Evolutionary conservation across 202 grass and related monocot species (phyloP).

Genomic region (Panicum virgatum): DNA sequence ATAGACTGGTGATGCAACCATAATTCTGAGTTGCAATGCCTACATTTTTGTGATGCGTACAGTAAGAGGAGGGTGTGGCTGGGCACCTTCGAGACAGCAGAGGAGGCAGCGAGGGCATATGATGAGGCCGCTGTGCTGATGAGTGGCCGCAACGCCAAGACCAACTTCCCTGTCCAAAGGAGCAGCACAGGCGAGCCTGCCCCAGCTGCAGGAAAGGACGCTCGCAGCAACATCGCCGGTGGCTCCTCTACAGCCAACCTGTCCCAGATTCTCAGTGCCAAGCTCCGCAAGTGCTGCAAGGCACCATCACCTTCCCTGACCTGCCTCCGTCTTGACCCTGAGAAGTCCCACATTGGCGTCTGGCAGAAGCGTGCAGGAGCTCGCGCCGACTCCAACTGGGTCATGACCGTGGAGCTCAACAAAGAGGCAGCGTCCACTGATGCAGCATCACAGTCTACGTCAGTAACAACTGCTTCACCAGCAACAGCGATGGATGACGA

Average conservation of each 20-base stretch:
- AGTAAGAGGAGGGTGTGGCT: conserved; percentile 99
- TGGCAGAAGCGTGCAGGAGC: conserved; percentile 98
- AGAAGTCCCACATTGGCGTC: conserved; percentile 96
- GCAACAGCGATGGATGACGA: conserved; percentile 64
- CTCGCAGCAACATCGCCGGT: conserved; percentile 12
- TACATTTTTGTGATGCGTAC: conserved; percentile 21
- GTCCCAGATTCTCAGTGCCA: conserved; percentile 95
- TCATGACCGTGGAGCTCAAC: conserved; percentile 95
- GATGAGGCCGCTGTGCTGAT: conserved; percentile 96
- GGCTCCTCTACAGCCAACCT: conserved; percentile 53
- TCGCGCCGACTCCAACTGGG: conserved; percentile 89
- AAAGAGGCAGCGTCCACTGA: conserved; percentile 44
- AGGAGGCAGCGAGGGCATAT: conserved; percentile 92
- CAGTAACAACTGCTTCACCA: conserved; percentile 43
- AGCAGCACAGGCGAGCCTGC: conserved; percentile 48
- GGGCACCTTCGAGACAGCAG: conserved; percentile 95
- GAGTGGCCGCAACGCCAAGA: conserved; percentile 97
- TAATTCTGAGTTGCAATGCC: conserved; percentile 26
- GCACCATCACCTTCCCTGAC: conserved; percentile 84
- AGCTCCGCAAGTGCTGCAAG: conserved; percentile 93
- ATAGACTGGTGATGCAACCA: neutral
- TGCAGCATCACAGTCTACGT: conserved; percentile 30
- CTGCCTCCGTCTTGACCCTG: conserved; percentile 89
- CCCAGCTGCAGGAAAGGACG: conserved; percentile 28
- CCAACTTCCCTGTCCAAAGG: conserved; percentile 85